Base-by-base conservation (phyloP, 108 stramenopile genomes). In the Skeletonema tropicum region DNA sequence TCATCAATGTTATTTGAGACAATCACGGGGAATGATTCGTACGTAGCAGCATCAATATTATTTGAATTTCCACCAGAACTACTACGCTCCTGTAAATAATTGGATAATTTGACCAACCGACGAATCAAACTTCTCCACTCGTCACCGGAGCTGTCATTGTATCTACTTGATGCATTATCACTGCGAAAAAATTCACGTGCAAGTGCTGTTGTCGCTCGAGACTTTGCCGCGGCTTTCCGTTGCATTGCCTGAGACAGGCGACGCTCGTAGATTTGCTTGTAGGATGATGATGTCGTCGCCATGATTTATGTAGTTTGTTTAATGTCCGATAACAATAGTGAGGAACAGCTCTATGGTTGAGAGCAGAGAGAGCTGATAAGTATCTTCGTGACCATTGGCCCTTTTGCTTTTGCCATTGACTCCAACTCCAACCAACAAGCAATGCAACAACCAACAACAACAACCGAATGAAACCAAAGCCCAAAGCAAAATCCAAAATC, bases 61-160 rank as follows among this genome's bases (percentile, higher is more conserved):
- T 29, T 29, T 29, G 26, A 29, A 29, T 71, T 39, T 35, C 13
- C 52, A 75, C 29, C 25, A 42, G 58, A 35, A 55, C 52, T 25
- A 23, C 52, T 55, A 23, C 73, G 60, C 36, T 79, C 78, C 7
- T 6, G 19, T 13, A 67, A 36, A 61, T 45, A 73, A 36, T 31
- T 45, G 33, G 46, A 19, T 52, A 71, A 19, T 14, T 46, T 52
- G 32, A 73, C 60, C 33, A 85, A 23, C 57, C 87, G 85, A 14
- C 38, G 48, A 15, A 85, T 85, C 14, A 88, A 71, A 25, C 59
- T 75, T 55, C 59, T 76, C 85, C 85, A 86, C 25, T 64, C 15
- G 9, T 19, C n/a, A n/a, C 26, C 26, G 3, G 11, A 6, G 3
- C 30, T 31, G 48, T 52, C 48, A 31, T 49, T 48, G 64, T 63